Evolutionary conservation across 208 protist genomes (phyloP).

Genomic region (Zelonia costaricensis): DNA sequence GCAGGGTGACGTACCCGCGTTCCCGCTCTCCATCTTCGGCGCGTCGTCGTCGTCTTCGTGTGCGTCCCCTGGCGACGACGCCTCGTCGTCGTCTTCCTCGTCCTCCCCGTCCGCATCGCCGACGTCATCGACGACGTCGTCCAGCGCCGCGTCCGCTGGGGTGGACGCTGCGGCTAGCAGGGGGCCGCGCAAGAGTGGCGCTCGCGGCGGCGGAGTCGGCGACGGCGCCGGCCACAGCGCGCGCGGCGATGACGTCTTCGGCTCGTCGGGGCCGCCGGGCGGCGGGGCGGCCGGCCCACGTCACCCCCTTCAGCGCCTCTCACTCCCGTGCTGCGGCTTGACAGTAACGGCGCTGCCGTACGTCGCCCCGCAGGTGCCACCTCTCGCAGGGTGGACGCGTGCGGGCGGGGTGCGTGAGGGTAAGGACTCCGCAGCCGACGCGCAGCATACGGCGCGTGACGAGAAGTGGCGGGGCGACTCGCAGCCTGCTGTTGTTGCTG

Average conservation of each 20-base stretch:
- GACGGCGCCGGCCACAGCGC: background rate
- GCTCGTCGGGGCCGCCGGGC: no score
- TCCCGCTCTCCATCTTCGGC: background rate
- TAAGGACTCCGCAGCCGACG: conserved; percentile 4
- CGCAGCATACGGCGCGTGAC: background rate
- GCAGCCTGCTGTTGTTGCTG: no score
- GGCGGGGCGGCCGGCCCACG: no score
- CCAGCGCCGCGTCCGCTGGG: background rate
- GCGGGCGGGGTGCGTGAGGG: no score
- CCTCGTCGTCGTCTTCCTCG: background rate
- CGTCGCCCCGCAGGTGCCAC: background rate
- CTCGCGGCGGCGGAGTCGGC: background rate
- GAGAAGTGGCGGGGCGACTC: no score
- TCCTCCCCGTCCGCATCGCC: background rate
- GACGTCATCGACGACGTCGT: background rate
- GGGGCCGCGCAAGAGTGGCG: no score
- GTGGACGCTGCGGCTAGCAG: no score
- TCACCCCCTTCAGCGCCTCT: no score
- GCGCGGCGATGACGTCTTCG: background rate
- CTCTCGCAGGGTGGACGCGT: no score
- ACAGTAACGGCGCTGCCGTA: conserved; percentile 19
- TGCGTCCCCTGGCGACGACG: no score
- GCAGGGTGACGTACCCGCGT: background rate
- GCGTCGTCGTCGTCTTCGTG: no score
- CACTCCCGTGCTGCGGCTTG: conserved; percentile 25